Base-by-base conservation (phyloP, 2,329 filamentous ascomycete genomes). In the Aspergillus neoniger region DNA sequence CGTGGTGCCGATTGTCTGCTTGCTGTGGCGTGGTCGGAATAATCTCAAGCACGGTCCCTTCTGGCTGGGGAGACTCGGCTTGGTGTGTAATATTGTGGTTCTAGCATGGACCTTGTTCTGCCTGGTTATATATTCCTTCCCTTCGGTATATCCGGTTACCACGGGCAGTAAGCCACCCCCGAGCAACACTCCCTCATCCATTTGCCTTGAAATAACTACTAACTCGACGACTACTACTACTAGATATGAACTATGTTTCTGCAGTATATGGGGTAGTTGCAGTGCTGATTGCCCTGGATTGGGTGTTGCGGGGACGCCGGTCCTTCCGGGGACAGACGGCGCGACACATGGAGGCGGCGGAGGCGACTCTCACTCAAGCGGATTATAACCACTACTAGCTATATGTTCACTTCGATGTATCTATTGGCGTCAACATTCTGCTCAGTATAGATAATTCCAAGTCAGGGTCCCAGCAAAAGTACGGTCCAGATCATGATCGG, bases 21-120 rank as follows among this genome's bases (percentile, higher is more conserved):
- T 82, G 23, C 72, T 83, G 9, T 63, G 77, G 49, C 71, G 72
- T 25, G 80, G 80, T 21, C 76, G 80, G 50, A 64, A 76, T n/a
- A 77, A 71, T 53, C 77, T 82, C 64, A 47, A 57, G 1, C 75
- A 75, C 55, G 79, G 79, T 0, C 79, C 79, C 0, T 82, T 82
- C 70, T 81, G 77, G 74, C 69, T 82, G 28, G 80, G 79, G 2
- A 68, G 67, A 2, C 10, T 81, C 23, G 80, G 80, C 0, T 59
- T 77, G 7, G 65, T 77, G 32, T 70, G 76, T 14, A 82, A 82
- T 63, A 67, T 74, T 28, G 72, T 82, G 1, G 67, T 81, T 1
- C 68, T 83, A 4, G 44, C 64, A 8, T 83, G 80, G 79, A 82
- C 79, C 0, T 38, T 74, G n/a, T 81, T 83, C 44, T 61, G 60